Evolutionary conservation across 306 rosid genomes (phyloP).

Genomic region (Purshia tridentata): DNA sequence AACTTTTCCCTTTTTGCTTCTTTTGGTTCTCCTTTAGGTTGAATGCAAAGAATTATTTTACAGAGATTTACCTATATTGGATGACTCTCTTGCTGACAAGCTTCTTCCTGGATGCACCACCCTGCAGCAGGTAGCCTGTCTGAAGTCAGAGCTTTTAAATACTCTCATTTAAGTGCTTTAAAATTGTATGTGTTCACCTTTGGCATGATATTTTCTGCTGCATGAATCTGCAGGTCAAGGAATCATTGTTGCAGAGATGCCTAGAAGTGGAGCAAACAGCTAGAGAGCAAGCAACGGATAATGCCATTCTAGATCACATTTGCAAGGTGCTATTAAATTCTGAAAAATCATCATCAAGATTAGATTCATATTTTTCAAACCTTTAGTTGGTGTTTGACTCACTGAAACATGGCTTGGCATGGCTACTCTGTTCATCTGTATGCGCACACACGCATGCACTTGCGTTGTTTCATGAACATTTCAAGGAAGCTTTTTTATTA

Average conservation of each 20-base stretch:
- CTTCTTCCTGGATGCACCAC: slow-evolving; percentile 84
- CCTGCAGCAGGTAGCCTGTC: slow-evolving; percentile 57
- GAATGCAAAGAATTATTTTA: slow-evolving; percentile 91
- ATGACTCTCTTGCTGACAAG: slow-evolving; percentile 81
- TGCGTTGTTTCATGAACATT: slow-evolving; percentile 8
- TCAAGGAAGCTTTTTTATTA: background rate
- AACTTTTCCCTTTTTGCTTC: background rate
- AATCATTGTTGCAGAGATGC: slow-evolving; percentile 61
- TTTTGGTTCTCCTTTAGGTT: slow-evolving; percentile 50
- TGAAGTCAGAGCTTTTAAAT: background rate
- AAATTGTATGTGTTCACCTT: slow-evolving; percentile 6
- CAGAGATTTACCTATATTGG: slow-evolving; percentile 83
- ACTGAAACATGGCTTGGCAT: background rate
- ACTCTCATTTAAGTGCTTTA: slow-evolving; percentile 1
- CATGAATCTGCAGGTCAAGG: slow-evolving; percentile 63
- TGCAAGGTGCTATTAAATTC: slow-evolving; percentile 55
- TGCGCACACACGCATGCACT: background rate
- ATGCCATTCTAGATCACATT: slow-evolving; percentile 73
- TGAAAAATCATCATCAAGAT: slow-evolving; percentile 13
- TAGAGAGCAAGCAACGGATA: slow-evolving; percentile 91
- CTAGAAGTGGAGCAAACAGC: slow-evolving; percentile 84
- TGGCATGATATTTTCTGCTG: slow-evolving; percentile 18
- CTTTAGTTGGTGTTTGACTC: background rate
- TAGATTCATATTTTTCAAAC: background rate
- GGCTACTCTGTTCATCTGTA: slow-evolving; percentile 17